Evolutionary conservation across 148 eudicot genomes (phyloP).

Genomic region (Silene latifolia): DNA sequence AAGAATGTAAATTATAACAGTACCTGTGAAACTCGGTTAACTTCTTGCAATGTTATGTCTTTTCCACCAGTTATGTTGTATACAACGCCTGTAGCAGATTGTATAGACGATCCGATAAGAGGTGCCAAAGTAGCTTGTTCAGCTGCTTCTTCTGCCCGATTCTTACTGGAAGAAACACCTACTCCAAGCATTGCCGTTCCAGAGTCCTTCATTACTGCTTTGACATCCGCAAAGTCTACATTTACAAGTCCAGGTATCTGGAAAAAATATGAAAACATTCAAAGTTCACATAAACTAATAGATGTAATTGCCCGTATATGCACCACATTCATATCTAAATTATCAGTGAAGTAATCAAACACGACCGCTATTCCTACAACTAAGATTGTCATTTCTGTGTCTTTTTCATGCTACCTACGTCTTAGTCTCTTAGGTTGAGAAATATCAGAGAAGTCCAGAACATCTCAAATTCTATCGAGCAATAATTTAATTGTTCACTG

Average conservation of each 20-base stretch:
- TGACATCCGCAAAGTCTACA: conserved; percentile 98
- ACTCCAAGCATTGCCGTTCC: conserved; percentile 99
- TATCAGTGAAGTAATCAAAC: not conserved
- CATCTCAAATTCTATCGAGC: not conserved
- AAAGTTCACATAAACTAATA: not conserved
- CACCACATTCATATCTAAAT: no score
- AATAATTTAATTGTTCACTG: not conserved
- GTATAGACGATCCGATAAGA: conserved; percentile 93
- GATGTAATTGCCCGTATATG: not conserved
- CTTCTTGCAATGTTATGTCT: conserved; percentile 96
- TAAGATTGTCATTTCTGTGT: not conserved
- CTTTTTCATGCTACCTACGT: not conserved
- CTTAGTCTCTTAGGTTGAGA: not conserved
- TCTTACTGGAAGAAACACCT: conserved; percentile 96
- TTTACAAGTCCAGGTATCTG: conserved; percentile 98
- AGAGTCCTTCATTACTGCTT: conserved; percentile 95
- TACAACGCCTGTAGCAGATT: conserved; percentile 97
- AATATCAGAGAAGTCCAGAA: not conserved
- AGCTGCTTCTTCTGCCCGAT: conserved; percentile 99
- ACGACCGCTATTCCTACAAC: not conserved
- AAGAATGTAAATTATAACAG: not conserved
- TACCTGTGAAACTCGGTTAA: conserved; percentile 98
- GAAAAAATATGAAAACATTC: conserved; percentile 20
- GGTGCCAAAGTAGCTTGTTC: conserved; percentile 99
- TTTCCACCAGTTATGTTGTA: conserved; percentile 98